Evolutionary conservation across 2,329 filamentous ascomycete genomes (phyloP).

Genomic region (Scedosporium aurantiacum): DNA sequence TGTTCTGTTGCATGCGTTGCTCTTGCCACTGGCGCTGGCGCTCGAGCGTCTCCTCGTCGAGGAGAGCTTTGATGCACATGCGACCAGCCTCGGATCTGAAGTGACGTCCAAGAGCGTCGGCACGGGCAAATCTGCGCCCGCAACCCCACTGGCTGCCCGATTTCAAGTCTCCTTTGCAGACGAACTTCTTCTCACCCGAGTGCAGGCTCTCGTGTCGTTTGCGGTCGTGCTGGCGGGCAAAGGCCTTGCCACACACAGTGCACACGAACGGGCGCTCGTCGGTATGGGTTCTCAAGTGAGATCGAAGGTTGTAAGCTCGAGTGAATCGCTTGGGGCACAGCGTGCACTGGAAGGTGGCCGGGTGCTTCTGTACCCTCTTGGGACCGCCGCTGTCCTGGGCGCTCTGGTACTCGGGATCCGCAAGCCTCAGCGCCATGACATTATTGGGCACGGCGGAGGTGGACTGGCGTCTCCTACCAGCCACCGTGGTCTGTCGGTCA

Average conservation of each 20-base stretch:
- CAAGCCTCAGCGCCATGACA: constrained; percentile 74
- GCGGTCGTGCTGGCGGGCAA: constrained; percentile 91
- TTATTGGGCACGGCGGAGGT: constrained; percentile 53
- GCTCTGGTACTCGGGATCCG: constrained; percentile 74
- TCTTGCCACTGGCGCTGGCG: constrained; percentile 66
- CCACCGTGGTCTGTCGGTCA: constrained; percentile 36
- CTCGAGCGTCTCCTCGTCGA: constrained; percentile 86
- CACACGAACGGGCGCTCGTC: constrained; percentile 97
- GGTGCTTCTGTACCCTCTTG: constrained; percentile 93
- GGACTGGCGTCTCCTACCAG: constrained; percentile 42
- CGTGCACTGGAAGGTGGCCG: constrained; percentile 89
- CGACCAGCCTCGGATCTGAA: constrained; percentile 93
- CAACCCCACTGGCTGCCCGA: constrained; percentile 83
- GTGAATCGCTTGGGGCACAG: constrained; percentile 95
- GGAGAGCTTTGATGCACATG: constrained; percentile 91
- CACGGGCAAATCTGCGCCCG: constrained; percentile 82
- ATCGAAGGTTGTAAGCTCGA: constrained; percentile 89
- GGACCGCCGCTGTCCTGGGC: constrained; percentile 47
- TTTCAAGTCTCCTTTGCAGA: constrained; percentile 86
- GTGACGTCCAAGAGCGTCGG: constrained; percentile 86
- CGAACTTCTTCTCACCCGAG: constrained; percentile 96
- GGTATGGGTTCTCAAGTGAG: constrained; percentile 89
- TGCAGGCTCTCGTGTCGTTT: constrained; percentile 95
- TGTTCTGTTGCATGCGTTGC: constrained; percentile 55
- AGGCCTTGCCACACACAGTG: constrained; percentile 92